A percentile compares a stretch with the other conserved stretches of the same genome.
phyloP scores from a whole-genome alignment of 208 protist genomes.

The Vickermania ingenoplastis region DNA sequence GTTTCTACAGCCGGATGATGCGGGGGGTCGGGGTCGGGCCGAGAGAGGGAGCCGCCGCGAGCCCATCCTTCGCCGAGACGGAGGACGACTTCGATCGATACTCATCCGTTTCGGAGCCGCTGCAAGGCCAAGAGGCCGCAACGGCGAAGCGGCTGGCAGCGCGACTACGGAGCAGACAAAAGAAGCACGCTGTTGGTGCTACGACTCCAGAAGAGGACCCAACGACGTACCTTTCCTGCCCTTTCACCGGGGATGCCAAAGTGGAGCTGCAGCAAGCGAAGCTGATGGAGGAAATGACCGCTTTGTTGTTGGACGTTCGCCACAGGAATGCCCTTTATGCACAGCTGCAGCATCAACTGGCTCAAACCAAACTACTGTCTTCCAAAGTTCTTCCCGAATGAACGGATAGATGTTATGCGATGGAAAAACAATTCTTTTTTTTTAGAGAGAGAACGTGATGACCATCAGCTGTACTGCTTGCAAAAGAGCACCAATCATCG shows the following conservation, averaged over 20 bases:
- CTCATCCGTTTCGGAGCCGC: not conserved
- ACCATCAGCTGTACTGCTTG: no score
- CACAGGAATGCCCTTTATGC: conserved; percentile 17
- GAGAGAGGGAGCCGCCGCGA: not conserved
- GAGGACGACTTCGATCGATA: not conserved
- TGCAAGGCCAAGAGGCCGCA: not conserved
- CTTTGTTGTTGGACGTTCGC: conserved; percentile 31
- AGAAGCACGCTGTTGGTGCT: not conserved
- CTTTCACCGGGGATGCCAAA: conserved; percentile 29
- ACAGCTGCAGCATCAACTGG: conserved; percentile 24
- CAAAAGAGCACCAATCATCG: no score
- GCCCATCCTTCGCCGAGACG: not conserved
- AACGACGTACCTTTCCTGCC: not conserved
- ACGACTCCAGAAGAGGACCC: not conserved
- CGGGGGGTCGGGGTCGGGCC: not conserved
- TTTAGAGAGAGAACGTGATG: no score
- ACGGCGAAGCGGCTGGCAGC: not conserved
- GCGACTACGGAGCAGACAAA: not conserved
- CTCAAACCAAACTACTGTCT: conserved; percentile 16
- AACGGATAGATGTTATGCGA: no score
- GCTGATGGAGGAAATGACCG: conserved; percentile 47
- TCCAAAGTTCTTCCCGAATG: no score
- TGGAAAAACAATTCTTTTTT: no score
- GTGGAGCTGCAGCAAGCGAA: conserved; percentile 31
- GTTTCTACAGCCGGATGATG: conserved; percentile 53